phyloP scores from a whole-genome alignment of 495 filamentous ascomycete species.

The Penicilliopsis zonata region DNA sequence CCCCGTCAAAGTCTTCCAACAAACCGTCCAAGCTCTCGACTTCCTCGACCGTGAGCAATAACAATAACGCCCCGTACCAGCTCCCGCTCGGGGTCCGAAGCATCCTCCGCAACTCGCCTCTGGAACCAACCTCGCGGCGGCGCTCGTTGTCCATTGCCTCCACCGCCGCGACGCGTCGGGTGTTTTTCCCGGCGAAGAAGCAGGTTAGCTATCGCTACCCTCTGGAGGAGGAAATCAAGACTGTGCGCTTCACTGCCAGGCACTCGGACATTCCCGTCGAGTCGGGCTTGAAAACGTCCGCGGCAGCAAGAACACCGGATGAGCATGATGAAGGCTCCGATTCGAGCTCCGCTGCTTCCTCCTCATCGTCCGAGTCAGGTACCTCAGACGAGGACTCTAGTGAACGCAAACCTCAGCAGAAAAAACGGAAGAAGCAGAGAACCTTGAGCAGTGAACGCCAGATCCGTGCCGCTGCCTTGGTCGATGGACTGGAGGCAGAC shows the following conservation, averaged over 20 bases:
- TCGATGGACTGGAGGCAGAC: constrained; percentile 22
- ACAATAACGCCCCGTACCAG: constrained; percentile 44
- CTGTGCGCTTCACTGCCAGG: constrained; percentile 35
- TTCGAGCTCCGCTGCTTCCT: constrained; percentile 12
- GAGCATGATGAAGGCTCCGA: constrained; percentile 33
- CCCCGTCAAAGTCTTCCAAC: constrained; percentile 20
- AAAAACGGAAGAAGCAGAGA: constrained; percentile 28
- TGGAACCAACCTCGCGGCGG: constrained; percentile 23
- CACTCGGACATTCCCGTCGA: constrained; percentile 34
- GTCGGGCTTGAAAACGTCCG: constrained; percentile 2
- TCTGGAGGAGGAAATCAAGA: constrained; percentile 45
- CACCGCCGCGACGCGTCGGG: constrained; percentile 24
- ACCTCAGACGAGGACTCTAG: constrained; percentile 29
- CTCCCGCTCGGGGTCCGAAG: constrained; percentile 53
- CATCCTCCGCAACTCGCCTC: constrained; percentile 67
- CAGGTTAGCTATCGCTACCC: constrained; percentile 40
- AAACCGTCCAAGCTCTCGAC: constrained; percentile 22
- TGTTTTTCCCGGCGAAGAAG: constrained; percentile 47
- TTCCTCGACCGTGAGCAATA: constrained; percentile 12
- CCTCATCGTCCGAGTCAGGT: constrained; percentile 24
- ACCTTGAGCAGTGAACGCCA: constrained; percentile 25
- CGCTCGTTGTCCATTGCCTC: constrained; percentile 29
- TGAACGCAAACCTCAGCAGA: constrained; percentile 3
- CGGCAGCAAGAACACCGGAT: too few relatives aligned
- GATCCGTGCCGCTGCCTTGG: constrained; percentile 28